Evolutionary conservation across 2,329 filamentous ascomycete species (phyloP).

Genomic region (Cytospora chrysosperma): DNA sequence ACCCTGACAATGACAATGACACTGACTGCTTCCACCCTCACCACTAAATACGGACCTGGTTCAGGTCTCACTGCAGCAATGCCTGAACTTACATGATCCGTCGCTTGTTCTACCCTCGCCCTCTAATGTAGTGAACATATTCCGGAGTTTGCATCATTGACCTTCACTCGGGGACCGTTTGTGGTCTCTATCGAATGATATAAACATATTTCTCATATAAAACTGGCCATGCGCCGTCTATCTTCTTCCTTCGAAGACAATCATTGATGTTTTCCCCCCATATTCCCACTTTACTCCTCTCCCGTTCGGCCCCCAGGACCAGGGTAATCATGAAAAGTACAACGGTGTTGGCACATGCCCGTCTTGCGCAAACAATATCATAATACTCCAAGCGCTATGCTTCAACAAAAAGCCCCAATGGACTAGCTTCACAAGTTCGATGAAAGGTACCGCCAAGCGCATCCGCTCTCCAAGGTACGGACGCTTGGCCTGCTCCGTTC

Average conservation of each 20-base stretch:
- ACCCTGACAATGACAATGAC: background rate
- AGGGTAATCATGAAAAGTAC: background rate
- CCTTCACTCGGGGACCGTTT: background rate
- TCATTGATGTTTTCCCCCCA: background rate
- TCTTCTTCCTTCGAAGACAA: background rate
- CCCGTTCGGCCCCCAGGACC: background rate
- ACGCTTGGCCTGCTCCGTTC: background rate
- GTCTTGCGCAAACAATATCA: slow-evolving; percentile 6
- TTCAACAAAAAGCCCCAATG: background rate
- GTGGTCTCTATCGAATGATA: background rate
- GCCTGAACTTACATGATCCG: too few relatives aligned
- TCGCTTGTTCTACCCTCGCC: too few relatives aligned
- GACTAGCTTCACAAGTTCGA: background rate
- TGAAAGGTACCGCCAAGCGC: background rate
- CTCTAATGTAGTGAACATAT: background rate
- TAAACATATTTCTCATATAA: background rate
- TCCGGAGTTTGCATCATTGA: background rate
- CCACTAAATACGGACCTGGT: too few relatives aligned
- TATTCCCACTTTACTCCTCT: background rate
- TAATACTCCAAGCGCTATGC: slow-evolving; percentile 22
- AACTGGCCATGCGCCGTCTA: background rate
- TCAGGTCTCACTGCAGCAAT: background rate
- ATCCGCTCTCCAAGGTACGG: background rate
- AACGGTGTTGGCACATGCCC: background rate
- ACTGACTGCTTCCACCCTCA: too few relatives aligned